Percentiles rank a stretch among this genome's conserved stretches.
Conservation (phyloP, 148 eudicot genomes). For the Cornus suecica region DNA sequence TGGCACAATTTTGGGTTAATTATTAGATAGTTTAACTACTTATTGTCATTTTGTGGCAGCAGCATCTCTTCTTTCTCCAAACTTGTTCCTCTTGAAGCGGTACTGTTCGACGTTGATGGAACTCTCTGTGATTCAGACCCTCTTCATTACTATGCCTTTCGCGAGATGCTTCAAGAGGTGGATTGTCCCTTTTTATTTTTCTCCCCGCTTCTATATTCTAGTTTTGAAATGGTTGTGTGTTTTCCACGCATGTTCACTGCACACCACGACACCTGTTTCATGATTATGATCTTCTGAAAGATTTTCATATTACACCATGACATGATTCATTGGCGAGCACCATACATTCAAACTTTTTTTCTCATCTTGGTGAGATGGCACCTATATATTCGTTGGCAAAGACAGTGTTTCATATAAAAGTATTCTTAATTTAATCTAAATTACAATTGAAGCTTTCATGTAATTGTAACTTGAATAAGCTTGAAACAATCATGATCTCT, state of each 20-base stretch:
- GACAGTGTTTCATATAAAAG: background rate
- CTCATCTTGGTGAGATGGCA: background rate
- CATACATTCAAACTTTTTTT: background rate
- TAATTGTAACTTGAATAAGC: background rate
- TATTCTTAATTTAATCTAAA: background rate
- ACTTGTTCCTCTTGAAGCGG: slow-evolving; percentile 81
- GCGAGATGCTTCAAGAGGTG: slow-evolving; percentile 87
- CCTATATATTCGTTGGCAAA: background rate
- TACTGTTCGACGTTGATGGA: slow-evolving; percentile 87
- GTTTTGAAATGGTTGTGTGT: background rate
- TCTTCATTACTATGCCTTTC: slow-evolving; percentile 70
- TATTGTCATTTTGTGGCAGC: slow-evolving; percentile 22
- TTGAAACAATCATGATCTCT: slow-evolving; percentile 1
- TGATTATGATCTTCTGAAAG: background rate
- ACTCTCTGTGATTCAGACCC: slow-evolving; percentile 97
- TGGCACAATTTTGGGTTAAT: slow-evolving; percentile 1
- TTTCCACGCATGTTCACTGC: background rate
- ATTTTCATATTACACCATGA: background rate
- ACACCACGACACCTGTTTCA: background rate
- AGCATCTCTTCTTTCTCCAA: slow-evolving; percentile 46
- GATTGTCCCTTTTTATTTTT: background rate
- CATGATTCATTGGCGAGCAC: background rate
- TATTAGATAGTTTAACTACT: slow-evolving; percentile 7
- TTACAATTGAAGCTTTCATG: background rate
- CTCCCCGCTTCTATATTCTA: background rate